Evolutionary conservation across 768 basidiomycete species (phyloP), one percentile per base, ranked within the genome.

Genomic region (Amyloporia xantha): DNA sequence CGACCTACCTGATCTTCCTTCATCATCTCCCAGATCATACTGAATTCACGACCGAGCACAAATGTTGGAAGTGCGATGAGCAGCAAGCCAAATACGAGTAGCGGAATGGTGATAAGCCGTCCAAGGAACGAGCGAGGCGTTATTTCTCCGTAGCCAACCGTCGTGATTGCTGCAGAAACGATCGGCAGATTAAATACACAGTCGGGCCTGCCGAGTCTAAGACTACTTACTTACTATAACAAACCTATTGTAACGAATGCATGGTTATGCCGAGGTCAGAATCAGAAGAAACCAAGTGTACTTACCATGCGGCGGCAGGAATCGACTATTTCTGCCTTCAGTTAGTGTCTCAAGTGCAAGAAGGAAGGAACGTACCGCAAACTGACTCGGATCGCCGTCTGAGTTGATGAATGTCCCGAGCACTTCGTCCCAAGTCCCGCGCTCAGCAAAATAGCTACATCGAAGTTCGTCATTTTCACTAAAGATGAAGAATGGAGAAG

Each of bases 131-230:
- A 90, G 11, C 87, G 79, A 0, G 92, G 92, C 0, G 88, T 90
- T 47, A 93, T 89, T 65, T 95, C 92, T 30, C 92, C 92, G 57
- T 92, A 95, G 11, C 92, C 90, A 1, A 91, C 88, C 0, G 91
- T 93, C 2, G 86, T 86, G 53, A 93, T 92, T 0, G 91, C 84
- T 86, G 51, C 13, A 26, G 19, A 28, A n/a, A 35, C 33, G 4
- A 20, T 10, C 4, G 23, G 2, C 24, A 44, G n/a, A 42, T 54
- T 44, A 7, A 47, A 26, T 21, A n/a, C 12, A 24, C n/a, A n/a
- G n/a, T n/a, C n/a, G n/a, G n/a, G n/a, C n/a, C n/a, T n/a, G n/a
- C n/a, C n/a, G n/a, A n/a, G n/a, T n/a, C n/a, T n/a, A n/a, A n/a
- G 6, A 27, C n/a, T 19, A 84, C 84, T 70, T 59, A 86, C 86